phyloP scores from a whole-genome alignment of 345 rosid species.

The Abelmoschus esculentus region DNA sequence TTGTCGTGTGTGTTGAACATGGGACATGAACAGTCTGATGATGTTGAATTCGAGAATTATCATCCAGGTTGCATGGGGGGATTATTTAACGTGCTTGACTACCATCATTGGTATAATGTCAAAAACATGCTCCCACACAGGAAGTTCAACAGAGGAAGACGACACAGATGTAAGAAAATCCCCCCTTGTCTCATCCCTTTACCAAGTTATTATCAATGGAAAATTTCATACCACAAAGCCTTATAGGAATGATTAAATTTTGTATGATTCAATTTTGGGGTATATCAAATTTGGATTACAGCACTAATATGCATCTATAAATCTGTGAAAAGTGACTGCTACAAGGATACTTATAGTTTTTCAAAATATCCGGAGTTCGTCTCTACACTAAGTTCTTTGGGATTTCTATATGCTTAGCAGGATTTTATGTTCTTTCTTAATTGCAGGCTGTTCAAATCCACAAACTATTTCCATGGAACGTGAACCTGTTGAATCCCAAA shows the following conservation, averaged over 20 bases:
- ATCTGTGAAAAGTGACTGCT: too few species aligned
- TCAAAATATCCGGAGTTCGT: too few species aligned
- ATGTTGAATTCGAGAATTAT: slow-evolving; percentile 23
- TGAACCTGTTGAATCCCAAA: slow-evolving; percentile 22
- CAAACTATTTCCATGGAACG: slow-evolving; percentile 37
- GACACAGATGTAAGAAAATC: slow-evolving; percentile 30
- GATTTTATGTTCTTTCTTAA: neutral
- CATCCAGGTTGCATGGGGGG: slow-evolving; percentile 57
- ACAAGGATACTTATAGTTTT: too few species aligned
- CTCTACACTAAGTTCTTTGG: too few species aligned
- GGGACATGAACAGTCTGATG: slow-evolving; percentile 35
- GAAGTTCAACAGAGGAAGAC: slow-evolving; percentile 29
- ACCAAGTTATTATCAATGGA: too few species aligned
- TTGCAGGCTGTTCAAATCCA: slow-evolving; percentile 43
- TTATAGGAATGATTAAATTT: too few species aligned
- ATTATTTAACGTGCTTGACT: slow-evolving; percentile 49
- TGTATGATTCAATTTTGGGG: too few species aligned
- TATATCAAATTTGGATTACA: too few species aligned
- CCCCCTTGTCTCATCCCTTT: neutral
- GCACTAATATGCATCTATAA: too few species aligned
- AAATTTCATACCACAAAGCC: too few species aligned
- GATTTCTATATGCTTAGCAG: slow-evolving; percentile 13
- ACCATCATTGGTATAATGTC: slow-evolving; percentile 38
- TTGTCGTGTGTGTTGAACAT: slow-evolving; percentile 14
- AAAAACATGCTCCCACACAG: slow-evolving; percentile 25